Conservation (phyloP, 2,329 filamentous ascomycete genomes). For the Chaetomium strumarium region DNA sequence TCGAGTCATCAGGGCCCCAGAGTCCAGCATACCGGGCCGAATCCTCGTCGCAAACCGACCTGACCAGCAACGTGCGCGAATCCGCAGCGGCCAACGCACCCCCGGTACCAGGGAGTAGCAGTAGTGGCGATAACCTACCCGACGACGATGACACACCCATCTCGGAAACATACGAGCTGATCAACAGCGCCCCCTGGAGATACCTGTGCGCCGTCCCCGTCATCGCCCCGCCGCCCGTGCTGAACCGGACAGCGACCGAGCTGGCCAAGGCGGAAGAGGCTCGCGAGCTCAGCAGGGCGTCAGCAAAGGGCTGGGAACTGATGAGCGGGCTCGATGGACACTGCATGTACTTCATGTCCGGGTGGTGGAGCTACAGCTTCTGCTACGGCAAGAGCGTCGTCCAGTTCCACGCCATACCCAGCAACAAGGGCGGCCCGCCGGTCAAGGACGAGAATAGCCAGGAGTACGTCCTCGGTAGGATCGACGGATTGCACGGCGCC, state of each 20-base stretch:
- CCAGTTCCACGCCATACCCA: slow-evolving; percentile 81
- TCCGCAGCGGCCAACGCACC: slow-evolving; percentile 29
- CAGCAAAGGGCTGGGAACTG: slow-evolving; percentile 72
- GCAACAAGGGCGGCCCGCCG: slow-evolving; percentile 65
- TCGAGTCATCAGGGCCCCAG: slow-evolving; percentile 37
- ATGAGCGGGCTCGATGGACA: slow-evolving; percentile 68
- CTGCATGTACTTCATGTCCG: slow-evolving; percentile 75
- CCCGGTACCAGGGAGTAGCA: background rate
- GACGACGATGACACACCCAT: slow-evolving; percentile 32
- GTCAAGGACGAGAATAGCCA: slow-evolving; percentile 69
- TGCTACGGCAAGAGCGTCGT: slow-evolving; percentile 84
- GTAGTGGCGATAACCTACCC: slow-evolving; percentile 22
- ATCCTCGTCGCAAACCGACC: slow-evolving; percentile 34
- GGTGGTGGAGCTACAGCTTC: slow-evolving; percentile 96
- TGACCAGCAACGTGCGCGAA: slow-evolving; percentile 33
- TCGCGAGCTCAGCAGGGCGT: slow-evolving; percentile 72
- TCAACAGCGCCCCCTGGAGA: slow-evolving; percentile 62
- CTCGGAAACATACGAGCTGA: slow-evolving; percentile 60
- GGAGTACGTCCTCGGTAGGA: slow-evolving; percentile 70
- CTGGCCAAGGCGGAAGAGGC: slow-evolving; percentile 68
- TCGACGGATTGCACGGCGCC: slow-evolving; percentile 27
- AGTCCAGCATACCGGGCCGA: slow-evolving; percentile 37
- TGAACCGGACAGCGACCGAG: slow-evolving; percentile 61
- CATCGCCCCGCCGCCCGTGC: slow-evolving; percentile 50
- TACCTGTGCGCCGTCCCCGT: slow-evolving; percentile 84